These are phyloP conservation scores for Agapanthus africanus DNA, from an alignment of 106 monocot species.

Conservation along the genomic window DNA sequence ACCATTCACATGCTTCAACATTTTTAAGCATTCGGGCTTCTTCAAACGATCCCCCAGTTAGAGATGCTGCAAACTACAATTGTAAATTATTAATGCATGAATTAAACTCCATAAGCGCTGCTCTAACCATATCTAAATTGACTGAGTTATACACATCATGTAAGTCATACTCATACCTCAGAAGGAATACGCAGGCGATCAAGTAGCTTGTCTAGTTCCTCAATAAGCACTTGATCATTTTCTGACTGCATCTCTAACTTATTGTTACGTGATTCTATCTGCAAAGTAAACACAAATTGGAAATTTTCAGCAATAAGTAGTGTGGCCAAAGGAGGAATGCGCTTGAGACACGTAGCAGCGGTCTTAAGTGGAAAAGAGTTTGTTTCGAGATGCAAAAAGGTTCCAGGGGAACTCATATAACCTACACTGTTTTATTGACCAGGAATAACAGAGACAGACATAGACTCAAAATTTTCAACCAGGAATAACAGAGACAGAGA, in stretches of 20 bases:
- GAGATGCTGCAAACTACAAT: conserved; percentile 74
- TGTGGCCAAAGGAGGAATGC: background rate
- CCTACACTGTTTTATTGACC: background rate
- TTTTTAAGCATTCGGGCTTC: conserved; percentile 92
- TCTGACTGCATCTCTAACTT: conserved; percentile 92
- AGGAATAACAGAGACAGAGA: background rate
- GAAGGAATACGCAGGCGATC: conserved; percentile 79
- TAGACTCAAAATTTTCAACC: no score
- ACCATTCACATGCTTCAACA: conserved; percentile 98
- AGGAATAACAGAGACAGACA: no score
- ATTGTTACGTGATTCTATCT: conserved; percentile 98
- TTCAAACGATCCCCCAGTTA: conserved; percentile 94
- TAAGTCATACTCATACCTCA: conserved; percentile 41
- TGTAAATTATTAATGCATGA: conserved; percentile 2
- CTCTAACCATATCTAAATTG: background rate
- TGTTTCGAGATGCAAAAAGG: background rate
- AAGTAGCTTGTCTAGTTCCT: conserved; percentile 92
- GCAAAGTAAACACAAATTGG: conserved; percentile 18
- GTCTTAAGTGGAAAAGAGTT: background rate
- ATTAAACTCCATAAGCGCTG: background rate
- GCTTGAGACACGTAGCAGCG: background rate
- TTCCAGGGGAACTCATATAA: background rate
- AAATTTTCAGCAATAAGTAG: background rate
- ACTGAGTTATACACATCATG: background rate
- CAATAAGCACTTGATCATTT: conserved; percentile 66